A percentile compares a stretch with the other conserved stretches of the same genome.
phyloP scores from a whole-genome alignment of 2,329 filamentous ascomycete genomes.

The Aotearoamyces nothofagi region DNA sequence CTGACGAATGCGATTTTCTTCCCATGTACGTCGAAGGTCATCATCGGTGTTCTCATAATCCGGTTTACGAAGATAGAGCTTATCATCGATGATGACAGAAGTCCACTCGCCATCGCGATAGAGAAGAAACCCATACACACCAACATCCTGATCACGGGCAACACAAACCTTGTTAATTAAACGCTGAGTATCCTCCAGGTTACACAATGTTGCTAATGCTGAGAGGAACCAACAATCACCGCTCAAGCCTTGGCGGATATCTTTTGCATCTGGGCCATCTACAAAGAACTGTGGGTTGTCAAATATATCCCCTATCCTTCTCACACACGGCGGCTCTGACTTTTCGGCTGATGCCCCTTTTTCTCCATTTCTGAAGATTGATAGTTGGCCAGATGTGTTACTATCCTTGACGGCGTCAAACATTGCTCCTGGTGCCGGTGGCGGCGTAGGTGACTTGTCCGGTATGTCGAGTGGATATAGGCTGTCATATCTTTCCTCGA shows the following conservation, averaged over 20 bases:
- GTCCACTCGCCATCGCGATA: conserved; percentile 82
- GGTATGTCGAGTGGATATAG: conserved; percentile 31
- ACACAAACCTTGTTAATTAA: conserved; percentile 30
- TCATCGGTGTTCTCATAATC: conserved; percentile 53
- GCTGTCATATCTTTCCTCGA: conserved; percentile 46
- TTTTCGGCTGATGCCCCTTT: no score
- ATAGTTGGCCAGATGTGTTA: no score
- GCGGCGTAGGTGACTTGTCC: conserved; percentile 27
- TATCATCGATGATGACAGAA: conserved; percentile 80
- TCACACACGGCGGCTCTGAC: conserved; percentile 24
- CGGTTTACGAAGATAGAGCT: conserved; percentile 67
- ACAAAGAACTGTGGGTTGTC: conserved; percentile 64
- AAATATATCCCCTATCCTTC: conserved; percentile 62
- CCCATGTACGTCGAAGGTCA: conserved; percentile 57
- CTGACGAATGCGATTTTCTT: conserved; percentile 46
- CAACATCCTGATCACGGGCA: conserved; percentile 35
- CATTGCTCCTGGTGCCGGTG: background rate
- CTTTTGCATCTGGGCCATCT: conserved; percentile 59
- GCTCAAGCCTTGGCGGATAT: conserved; percentile 63
- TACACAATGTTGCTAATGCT: conserved; percentile 57
- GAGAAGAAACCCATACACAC: conserved; percentile 83
- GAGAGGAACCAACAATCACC: conserved; percentile 68
- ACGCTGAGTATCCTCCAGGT: conserved; percentile 36
- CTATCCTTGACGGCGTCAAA: no score
- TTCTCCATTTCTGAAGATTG: no score